Evolutionary conservation across 352 stramenopile species (phyloP).

Genomic region (Globisporangium iwayamae): DNA sequence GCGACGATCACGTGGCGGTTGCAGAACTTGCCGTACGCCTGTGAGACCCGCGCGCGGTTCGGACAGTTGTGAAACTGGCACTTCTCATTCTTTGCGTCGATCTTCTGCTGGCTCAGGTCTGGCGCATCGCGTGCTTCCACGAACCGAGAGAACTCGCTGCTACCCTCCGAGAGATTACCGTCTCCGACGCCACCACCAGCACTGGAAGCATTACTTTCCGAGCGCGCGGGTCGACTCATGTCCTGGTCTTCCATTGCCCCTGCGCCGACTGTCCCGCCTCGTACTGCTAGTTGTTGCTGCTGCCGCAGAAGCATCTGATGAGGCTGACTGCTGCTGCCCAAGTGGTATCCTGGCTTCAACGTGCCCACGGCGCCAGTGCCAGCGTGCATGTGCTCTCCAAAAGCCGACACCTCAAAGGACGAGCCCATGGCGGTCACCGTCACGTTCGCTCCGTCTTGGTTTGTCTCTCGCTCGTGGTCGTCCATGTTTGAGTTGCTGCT

Average conservation of each 20-base stretch:
- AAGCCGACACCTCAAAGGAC: conserved; percentile 35
- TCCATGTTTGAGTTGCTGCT: conserved; percentile 14
- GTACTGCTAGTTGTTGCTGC: conserved; percentile 6
- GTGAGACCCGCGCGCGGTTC: conserved; percentile 72
- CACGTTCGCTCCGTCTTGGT: background rate
- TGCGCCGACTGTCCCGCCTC: background rate
- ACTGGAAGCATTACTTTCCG: conserved; percentile 10
- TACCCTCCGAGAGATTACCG: conserved; percentile 16
- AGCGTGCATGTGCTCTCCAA: conserved; percentile 25
- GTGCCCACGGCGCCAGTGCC: conserved; percentile 1
- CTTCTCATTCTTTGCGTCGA: conserved; percentile 61
- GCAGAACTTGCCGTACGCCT: conserved; percentile 82
- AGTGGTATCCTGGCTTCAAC: conserved; percentile 10
- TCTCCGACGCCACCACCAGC: background rate
- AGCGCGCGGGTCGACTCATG: background rate
- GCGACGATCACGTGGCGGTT: conserved; percentile 85
- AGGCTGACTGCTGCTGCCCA: background rate
- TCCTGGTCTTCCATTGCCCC: background rate
- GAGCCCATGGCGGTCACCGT: conserved; percentile 26
- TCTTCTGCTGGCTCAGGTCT: conserved; percentile 51
- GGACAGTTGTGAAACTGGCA: conserved; percentile 76
- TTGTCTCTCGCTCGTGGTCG: conserved; percentile 3
- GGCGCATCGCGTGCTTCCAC: conserved; percentile 38
- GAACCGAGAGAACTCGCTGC: conserved; percentile 39
- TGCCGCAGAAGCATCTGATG: conserved; percentile 12